Base-by-base conservation (phyloP, 2,329 filamentous ascomycete species). In the Orbilia ellipsospora region DNA sequence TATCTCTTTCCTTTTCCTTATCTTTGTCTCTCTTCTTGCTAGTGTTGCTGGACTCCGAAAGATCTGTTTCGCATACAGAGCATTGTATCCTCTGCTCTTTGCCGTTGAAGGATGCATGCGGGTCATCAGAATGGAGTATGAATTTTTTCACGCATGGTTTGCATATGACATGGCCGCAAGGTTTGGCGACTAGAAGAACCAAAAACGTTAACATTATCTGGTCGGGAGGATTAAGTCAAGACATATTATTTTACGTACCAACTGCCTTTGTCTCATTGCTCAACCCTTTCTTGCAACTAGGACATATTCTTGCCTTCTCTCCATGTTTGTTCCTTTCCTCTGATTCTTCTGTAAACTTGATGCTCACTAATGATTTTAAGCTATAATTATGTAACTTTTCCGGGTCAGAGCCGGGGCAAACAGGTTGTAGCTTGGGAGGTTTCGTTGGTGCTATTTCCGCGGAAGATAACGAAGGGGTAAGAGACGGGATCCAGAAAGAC, bases 121-220 rank as follows among this genome's bases (percentile, higher is more conserved):
- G 88, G 81, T 90, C 87, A 72, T 82, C 85, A 67, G 82, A 84
- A 50, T 88, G 87, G 57, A 86, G 87, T 85, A 97, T 90, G 82
- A 98, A 96, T 80, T 93, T 91, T 65, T 90, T 87, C 15, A 94
- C 90, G 80, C 94, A 97, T 45, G 87, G 90, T 79, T 91, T 90
- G 82, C 94, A 99, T 20, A 97, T 83, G 0, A 98, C 93, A 81
- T 99, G 94, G 0, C 94, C 94, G 80, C 94, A 99, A 0, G 92
- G 92, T 81, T 92, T 94, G 1, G 92, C 90, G 61, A 97, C 84
- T 85, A 61, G 57, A 13, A 12, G 16, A 13, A 23, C 56, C 16
- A 15, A 12, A 48, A 48, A 48, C n/a, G 44, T 62, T 40, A 65
- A 61, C 18, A 23, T 20, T 12, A 1, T 7, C n/a, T 52, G 10